Conservation (phyloP, 2,329 filamentous ascomycete genomes). For the Colletotrichum theobromicola region DNA sequence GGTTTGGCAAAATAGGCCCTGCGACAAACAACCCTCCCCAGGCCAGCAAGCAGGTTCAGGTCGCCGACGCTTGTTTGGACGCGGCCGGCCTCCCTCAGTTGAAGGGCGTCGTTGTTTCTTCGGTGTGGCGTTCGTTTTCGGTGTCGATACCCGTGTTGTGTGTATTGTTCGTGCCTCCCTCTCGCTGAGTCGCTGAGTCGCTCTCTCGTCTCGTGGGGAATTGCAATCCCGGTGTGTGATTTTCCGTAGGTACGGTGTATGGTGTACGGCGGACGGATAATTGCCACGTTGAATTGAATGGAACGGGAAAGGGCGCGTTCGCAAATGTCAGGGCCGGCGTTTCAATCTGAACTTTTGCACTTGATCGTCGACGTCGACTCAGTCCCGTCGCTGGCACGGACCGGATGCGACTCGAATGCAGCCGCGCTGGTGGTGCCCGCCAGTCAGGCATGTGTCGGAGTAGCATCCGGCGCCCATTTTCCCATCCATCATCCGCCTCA, state of each 20-base stretch:
- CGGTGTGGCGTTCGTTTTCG: conserved; percentile 5
- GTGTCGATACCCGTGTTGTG: not conserved
- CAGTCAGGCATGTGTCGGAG: conserved; percentile 3
- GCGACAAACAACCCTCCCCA: not conserved
- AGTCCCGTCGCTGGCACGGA: conserved; percentile 9
- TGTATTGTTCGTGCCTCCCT: not conserved
- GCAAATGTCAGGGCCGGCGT: not conserved
- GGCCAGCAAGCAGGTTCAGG: no score
- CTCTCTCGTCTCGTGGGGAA: not conserved
- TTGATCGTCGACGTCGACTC: conserved; percentile 21
- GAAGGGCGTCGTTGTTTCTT: not conserved
- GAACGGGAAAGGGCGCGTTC: not conserved
- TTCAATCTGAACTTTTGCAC: conserved; percentile 9
- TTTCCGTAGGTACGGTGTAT: not conserved
- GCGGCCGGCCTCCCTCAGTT: not conserved
- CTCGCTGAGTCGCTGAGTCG: not conserved
- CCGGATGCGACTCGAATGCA: conserved; percentile 8
- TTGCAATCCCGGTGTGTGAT: not conserved
- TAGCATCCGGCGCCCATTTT: not conserved
- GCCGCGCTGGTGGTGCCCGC: not conserved
- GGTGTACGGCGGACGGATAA: not conserved
- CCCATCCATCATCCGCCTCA: not conserved
- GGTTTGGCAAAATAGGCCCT: conserved; percentile 3
- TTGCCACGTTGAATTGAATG: not conserved
- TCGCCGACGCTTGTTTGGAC: not conserved